Percentiles rank a stretch among this genome's conserved stretches.
Evolutionary conservation across 2,329 filamentous ascomycete species (phyloP).

Genomic region (Exophiala phaeomuriformis): DNA sequence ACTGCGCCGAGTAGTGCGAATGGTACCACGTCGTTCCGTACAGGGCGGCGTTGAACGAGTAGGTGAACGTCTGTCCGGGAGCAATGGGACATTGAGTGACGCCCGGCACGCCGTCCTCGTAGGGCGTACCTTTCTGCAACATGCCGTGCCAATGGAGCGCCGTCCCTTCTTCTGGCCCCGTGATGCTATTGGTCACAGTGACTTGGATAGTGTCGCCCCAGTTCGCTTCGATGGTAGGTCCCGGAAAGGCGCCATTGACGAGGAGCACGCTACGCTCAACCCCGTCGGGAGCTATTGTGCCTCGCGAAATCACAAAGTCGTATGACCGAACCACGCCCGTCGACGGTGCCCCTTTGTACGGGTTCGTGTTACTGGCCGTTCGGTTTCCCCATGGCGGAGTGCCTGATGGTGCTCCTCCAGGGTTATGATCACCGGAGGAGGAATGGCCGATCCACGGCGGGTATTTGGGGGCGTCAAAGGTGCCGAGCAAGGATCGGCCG

Average conservation of each 20-base stretch:
- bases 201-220: conserved; percentile 53
- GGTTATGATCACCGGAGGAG: neutral
- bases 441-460: conserved; percentile 12
- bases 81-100: conserved; percentile 48
- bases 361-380: conserved; percentile 16
- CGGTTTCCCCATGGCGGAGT: conserved; percentile 20
- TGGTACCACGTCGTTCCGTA: conserved; percentile 54
- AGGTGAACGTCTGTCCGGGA: conserved; percentile 48
- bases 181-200: conserved; percentile 48
- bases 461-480: conserved; percentile 17
- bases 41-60: conserved; percentile 50
- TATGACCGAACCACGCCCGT: conserved; percentile 17
- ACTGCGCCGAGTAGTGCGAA: conserved; percentile 46
- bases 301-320: conserved; percentile 11
- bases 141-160: conserved; percentile 46
- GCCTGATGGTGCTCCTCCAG: conserved; percentile 3
- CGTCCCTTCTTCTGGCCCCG: conserved; percentile 48
- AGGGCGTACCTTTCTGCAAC: conserved; percentile 47
- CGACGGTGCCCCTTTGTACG: conserved; percentile 10
- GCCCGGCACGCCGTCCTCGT: conserved; percentile 52
- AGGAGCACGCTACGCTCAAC: conserved; percentile 25
- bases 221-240: conserved; percentile 58
- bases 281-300: conserved; percentile 13
- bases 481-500: conserved; percentile 18
- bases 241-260: conserved; percentile 60